Conservation (phyloP, 805 yeast species). For the Wickerhamomyces hampshirensis region DNA sequence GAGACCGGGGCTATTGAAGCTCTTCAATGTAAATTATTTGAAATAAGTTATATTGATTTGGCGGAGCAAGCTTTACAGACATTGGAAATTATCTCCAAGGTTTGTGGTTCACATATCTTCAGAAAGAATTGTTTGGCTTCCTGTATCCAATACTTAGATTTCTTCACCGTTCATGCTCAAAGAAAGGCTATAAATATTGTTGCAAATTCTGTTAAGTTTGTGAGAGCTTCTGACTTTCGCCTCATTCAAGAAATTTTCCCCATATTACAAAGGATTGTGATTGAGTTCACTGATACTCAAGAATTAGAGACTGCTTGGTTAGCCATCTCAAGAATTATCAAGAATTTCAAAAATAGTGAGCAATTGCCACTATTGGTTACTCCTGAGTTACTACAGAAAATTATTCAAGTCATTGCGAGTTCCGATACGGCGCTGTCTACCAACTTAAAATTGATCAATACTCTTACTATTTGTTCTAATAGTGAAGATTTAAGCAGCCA, state of each 20-base stretch:
- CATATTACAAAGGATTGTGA: conserved; percentile 47
- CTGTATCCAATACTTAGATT: conserved; percentile 73
- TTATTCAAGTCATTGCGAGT: conserved; percentile 24
- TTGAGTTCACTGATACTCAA: conserved; percentile 49
- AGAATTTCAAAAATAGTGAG: conserved; percentile 42
- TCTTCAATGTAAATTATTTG: conserved; percentile 60
- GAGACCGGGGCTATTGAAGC: conserved; percentile 61
- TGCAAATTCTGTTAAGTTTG: conserved; percentile 58
- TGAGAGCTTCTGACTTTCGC: conserved; percentile 39
- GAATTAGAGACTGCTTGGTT: conserved; percentile 64
- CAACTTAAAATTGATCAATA: conserved; percentile 30
- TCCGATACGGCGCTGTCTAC: conserved; percentile 28
- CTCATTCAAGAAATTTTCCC: conserved; percentile 55
- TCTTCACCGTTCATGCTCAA: conserved; percentile 86
- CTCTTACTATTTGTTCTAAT: conserved; percentile 40
- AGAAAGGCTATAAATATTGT: conserved; percentile 71
- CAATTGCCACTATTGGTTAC: conserved; percentile 41
- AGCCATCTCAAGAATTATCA: conserved; percentile 54
- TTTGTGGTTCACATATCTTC: conserved; percentile 46
- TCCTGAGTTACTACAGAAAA: conserved; percentile 30
- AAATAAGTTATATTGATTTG: conserved; percentile 79
- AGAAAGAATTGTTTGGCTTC: conserved; percentile 58
- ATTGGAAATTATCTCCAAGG: conserved; percentile 57
- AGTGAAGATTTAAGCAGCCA: conserved; percentile 35
- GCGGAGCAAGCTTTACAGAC: conserved; percentile 89